Conservation (phyloP, 2,329 filamentous ascomycete genomes). For the Tolypocladium pustulatum region DNA sequence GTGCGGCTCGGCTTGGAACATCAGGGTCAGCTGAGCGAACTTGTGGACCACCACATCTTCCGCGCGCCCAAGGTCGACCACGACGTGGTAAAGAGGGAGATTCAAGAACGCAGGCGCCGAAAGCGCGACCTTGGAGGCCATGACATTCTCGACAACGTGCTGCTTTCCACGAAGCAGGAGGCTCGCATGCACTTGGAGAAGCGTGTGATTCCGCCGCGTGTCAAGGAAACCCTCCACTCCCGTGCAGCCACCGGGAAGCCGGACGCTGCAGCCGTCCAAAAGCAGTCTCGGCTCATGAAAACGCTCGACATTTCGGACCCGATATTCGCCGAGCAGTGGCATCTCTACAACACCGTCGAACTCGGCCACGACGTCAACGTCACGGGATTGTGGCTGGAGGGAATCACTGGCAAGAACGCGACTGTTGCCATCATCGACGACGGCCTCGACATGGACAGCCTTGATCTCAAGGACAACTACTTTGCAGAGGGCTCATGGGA, state of each 20-base stretch:
- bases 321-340: constrained; percentile 92
- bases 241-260: constrained; percentile 8
- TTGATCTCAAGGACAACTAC: constrained; percentile 88
- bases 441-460: constrained; percentile 89
- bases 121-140: constrained; percentile 43
- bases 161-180: constrained; percentile 66
- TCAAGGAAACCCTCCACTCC: constrained; percentile 14
- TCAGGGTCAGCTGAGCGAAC: constrained; percentile 69
- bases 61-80: constrained; percentile 53
- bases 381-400: constrained; percentile 84
- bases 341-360: constrained; percentile 75
- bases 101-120: constrained; percentile 46
- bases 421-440: constrained; percentile 95
- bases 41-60: constrained; percentile 79
- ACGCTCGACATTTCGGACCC: constrained; percentile 74
- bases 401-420: constrained; percentile 78
- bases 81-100: constrained; percentile 45
- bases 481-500: constrained; percentile 89
- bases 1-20: constrained; percentile 63
- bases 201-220: constrained; percentile 32
- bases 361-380: constrained; percentile 90
- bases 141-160: constrained; percentile 62
- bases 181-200: constrained; percentile 43
- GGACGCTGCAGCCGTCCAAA: constrained; percentile 35
- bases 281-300: constrained; percentile 50